A percentile compares a stretch with the other conserved stretches of the same genome.
phyloP scores from a whole-genome alignment of 2,329 filamentous ascomycete genomes.

The Xylariaceae sp. region DNA sequence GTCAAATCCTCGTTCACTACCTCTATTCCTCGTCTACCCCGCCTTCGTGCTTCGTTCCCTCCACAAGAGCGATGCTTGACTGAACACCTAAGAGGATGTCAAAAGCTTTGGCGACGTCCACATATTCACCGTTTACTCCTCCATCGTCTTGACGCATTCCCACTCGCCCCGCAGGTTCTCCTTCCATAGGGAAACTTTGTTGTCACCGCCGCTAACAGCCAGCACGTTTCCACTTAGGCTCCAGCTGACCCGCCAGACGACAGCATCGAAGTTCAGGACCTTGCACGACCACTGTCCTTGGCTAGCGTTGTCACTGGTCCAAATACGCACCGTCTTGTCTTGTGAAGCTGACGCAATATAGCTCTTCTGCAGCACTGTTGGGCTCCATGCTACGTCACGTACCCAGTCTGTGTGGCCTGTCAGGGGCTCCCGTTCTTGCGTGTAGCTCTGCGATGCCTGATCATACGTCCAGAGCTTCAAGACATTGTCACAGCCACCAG shows the following conservation, averaged over 20 bases:
- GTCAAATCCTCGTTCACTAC: constrained; percentile 10
- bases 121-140: constrained; percentile 56
- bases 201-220: constrained; percentile 89
- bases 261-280: constrained; percentile 79
- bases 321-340: constrained; percentile 96
- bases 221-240: constrained; percentile 94
- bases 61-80: not conserved
- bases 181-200: constrained; percentile 97
- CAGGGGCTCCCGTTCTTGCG: constrained; percentile 61
- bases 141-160: constrained; percentile 96
- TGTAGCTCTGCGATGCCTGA: constrained; percentile 55
- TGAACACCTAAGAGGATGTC: too few species aligned
- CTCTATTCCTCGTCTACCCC: not conserved
- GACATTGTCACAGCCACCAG: constrained; percentile 88
- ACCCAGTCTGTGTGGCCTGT: constrained; percentile 93
- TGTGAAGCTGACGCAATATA: constrained; percentile 96
- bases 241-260: constrained; percentile 97
- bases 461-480: constrained; percentile 92
- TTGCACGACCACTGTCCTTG: constrained; percentile 79
- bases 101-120: too few species aligned
- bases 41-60: not conserved
- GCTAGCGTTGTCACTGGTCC: constrained; percentile 71
- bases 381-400: constrained; percentile 93
- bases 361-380: constrained; percentile 88
- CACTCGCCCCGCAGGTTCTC: constrained; percentile 95